Conservation (phyloP, 2,329 filamentous ascomycete genomes). For the Diaporthe citri region DNA sequence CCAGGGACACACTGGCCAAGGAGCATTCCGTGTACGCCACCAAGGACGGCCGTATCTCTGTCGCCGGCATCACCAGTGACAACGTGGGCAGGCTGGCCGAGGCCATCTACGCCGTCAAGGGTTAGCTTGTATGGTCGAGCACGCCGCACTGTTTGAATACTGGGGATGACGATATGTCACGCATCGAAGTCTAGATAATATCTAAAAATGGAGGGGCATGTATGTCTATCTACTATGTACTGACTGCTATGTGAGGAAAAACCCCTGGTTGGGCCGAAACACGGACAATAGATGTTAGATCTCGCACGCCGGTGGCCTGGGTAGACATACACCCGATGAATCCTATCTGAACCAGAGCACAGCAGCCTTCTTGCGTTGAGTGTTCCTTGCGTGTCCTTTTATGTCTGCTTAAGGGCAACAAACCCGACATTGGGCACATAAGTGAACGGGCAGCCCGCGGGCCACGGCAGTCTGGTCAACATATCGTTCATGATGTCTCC, state of each 20-base stretch:
- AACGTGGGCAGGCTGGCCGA: slow-evolving; percentile 86
- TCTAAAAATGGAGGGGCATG: not conserved
- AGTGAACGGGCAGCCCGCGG: not conserved
- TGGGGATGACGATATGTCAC: not conserved
- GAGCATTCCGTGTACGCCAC: slow-evolving; percentile 98
- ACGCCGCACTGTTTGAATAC: not conserved
- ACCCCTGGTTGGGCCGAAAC: not conserved
- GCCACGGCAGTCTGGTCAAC: not conserved
- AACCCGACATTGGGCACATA: too few species aligned
- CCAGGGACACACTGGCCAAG: slow-evolving; percentile 79
- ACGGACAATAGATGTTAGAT: slow-evolving; percentile 13
- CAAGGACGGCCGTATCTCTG: slow-evolving; percentile 89
- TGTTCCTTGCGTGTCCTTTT: not conserved
- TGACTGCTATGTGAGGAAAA: not conserved
- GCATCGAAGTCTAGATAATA: not conserved
- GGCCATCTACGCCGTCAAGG: slow-evolving; percentile 87
- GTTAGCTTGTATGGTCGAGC: slow-evolving; percentile 54
- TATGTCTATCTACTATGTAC: not conserved
- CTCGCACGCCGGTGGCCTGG: not conserved
- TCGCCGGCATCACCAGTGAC: slow-evolving; percentile 83
- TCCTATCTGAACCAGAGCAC: not conserved
- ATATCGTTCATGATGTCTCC: not conserved
- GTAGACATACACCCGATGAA: not conserved
- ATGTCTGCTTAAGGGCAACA: not conserved
- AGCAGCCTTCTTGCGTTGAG: not conserved